phyloP scores from a whole-genome alignment of 805 yeast genomes.

The Kazachstania kunashirensis region DNA sequence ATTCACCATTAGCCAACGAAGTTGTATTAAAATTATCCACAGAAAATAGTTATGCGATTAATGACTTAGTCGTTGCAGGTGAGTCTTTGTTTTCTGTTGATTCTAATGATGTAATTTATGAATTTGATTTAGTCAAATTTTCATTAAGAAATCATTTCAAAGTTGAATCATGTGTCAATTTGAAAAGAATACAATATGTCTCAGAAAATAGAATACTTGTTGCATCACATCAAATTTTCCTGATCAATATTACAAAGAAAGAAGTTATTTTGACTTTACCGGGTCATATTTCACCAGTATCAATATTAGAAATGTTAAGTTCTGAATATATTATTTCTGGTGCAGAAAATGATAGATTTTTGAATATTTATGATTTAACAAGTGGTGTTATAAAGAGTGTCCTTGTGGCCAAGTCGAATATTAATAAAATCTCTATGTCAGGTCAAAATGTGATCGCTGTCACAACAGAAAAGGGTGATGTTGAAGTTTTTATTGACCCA shows the following conservation, averaged over 20 bases:
- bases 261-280: slow-evolving; percentile 48
- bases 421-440: slow-evolving; percentile 34
- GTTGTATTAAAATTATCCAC: slow-evolving; percentile 44
- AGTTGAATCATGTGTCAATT: slow-evolving; percentile 24
- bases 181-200: slow-evolving; percentile 24
- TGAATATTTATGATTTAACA: slow-evolving; percentile 48
- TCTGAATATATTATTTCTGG: slow-evolving; percentile 49
- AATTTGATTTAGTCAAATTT: slow-evolving; percentile 49
- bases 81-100: slow-evolving; percentile 53
- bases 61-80: slow-evolving; percentile 35
- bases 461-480: slow-evolving; percentile 62
- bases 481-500: slow-evolving; percentile 64
- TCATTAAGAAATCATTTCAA: slow-evolving; percentile 35
- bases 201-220: slow-evolving; percentile 34
- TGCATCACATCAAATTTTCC: slow-evolving; percentile 57
- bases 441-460: slow-evolving; percentile 32
- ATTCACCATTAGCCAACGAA: slow-evolving; percentile 56
- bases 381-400: slow-evolving; percentile 40
- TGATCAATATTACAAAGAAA: slow-evolving; percentile 36
- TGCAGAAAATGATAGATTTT: slow-evolving; percentile 73
- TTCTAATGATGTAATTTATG: slow-evolving; percentile 44
- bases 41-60: slow-evolving; percentile 38
- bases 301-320: slow-evolving; percentile 33
- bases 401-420: slow-evolving; percentile 60
- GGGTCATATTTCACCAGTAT: slow-evolving; percentile 66